Conservation (phyloP, 257 asterid species). For the Solanum pennellii region DNA sequence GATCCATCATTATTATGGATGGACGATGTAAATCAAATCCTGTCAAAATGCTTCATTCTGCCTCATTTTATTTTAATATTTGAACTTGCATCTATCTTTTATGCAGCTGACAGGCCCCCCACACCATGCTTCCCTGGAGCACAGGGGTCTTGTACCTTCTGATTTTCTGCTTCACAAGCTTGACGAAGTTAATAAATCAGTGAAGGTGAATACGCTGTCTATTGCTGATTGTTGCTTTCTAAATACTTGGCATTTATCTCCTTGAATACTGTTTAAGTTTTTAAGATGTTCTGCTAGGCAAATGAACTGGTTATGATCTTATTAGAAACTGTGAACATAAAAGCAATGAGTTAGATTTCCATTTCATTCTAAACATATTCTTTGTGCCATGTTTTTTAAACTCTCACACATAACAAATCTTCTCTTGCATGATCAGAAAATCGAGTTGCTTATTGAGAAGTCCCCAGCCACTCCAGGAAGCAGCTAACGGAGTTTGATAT, state of each 20-base stretch:
- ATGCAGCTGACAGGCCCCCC: constrained; percentile 41
- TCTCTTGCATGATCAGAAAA: constrained; percentile 30
- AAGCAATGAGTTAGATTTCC: background rate
- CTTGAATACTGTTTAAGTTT: background rate
- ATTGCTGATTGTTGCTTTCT: background rate
- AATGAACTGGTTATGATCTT: background rate
- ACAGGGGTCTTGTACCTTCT: constrained; percentile 30
- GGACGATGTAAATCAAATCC: background rate
- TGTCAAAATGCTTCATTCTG: background rate
- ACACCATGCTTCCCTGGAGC: constrained; percentile 19
- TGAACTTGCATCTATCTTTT: background rate
- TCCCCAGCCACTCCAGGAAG: constrained; percentile 14
- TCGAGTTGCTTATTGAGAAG: constrained; percentile 57
- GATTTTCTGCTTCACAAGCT: constrained; percentile 53
- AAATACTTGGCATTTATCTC: background rate
- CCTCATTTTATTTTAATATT: background rate
- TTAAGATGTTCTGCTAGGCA: background rate
- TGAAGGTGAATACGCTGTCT: constrained; percentile 30
- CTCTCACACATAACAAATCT: background rate
- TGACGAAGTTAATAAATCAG: constrained; percentile 56
- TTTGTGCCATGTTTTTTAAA: background rate
- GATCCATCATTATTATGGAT: background rate
- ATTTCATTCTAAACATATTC: background rate
- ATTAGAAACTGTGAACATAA: background rate
- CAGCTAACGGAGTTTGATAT: background rate